phyloP scores from a whole-genome alignment of 2,329 filamentous ascomycete species.

The Colletotrichum endophyticum region DNA sequence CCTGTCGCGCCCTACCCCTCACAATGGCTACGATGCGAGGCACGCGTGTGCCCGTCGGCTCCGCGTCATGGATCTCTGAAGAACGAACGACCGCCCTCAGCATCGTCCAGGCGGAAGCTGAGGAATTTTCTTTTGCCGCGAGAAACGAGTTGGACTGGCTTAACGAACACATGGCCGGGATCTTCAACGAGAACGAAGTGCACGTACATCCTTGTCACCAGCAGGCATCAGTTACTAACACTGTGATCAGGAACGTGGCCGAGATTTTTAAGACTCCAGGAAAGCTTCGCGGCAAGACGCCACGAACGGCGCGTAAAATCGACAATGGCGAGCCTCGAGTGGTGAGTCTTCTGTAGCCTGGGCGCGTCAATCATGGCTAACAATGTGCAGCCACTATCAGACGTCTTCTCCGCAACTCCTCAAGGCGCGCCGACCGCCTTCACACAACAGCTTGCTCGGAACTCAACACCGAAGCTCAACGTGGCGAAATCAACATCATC shows the following conservation, averaged over 20 bases:
- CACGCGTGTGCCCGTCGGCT: constrained; percentile 75
- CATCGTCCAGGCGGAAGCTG: constrained; percentile 80
- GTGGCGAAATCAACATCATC: constrained; percentile 52
- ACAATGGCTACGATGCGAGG: constrained; percentile 50
- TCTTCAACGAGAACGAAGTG: constrained; percentile 88
- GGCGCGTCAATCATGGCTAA: constrained; percentile 27
- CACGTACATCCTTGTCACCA: constrained; percentile 53
- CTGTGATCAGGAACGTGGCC: constrained; percentile 73
- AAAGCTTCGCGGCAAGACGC: constrained; percentile 82
- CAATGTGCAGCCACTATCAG: constrained; percentile 58
- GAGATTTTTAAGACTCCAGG: constrained; percentile 97
- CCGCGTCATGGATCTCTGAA: constrained; percentile 81
- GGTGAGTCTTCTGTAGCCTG: constrained; percentile 51
- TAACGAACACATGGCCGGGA: constrained; percentile 96
- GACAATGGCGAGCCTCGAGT: constrained; percentile 64
- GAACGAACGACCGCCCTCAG: constrained; percentile 81
- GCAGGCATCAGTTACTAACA: background rate
- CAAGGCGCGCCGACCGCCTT: constrained; percentile 61
- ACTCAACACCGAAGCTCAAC: constrained; percentile 62
- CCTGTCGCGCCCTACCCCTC: constrained; percentile 9
- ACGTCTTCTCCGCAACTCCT: constrained; percentile 62
- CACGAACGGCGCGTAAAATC: constrained; percentile 70
- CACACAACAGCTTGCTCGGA: constrained; percentile 51
- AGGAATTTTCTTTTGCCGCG: constrained; percentile 92
- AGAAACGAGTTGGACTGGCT: constrained; percentile 97